Evolutionary conservation across 2,329 filamentous ascomycete genomes (phyloP).

Genomic region (Xylariaceae sp.): DNA sequence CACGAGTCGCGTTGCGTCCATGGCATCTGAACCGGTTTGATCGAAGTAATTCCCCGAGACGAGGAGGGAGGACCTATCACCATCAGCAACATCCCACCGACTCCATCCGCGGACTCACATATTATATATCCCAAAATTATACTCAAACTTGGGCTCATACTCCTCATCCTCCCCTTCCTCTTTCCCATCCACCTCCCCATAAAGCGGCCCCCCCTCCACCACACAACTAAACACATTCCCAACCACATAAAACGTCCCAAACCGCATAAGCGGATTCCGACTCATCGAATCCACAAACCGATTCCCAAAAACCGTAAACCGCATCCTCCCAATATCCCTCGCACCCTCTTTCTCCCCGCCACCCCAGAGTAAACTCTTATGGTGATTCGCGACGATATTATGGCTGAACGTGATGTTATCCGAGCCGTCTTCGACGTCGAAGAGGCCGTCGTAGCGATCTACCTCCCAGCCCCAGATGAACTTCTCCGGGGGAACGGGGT

Average conservation of each 20-base stretch:
- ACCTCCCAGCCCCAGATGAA: constrained; percentile 21
- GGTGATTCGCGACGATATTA: constrained; percentile 22
- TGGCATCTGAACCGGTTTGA: constrained; percentile 15
- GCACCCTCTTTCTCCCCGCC: constrained; percentile 22
- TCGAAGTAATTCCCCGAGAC: constrained; percentile 22
- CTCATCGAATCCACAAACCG: constrained; percentile 19
- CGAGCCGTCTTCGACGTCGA: constrained; percentile 23
- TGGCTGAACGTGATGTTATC: constrained; percentile 23
- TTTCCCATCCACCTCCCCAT: background rate
- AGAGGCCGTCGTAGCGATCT: constrained; percentile 21
- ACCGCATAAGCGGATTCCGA: constrained; percentile 22
- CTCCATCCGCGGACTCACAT: constrained; percentile 9
- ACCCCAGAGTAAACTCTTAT: constrained; percentile 23
- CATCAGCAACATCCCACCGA: background rate
- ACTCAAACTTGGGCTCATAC: constrained; percentile 20
- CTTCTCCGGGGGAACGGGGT: constrained; percentile 16
- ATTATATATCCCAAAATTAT: constrained; percentile 23
- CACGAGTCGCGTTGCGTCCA: constrained; percentile 18
- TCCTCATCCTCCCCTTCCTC: background rate
- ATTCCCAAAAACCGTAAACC: constrained; percentile 22
- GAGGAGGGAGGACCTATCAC: constrained; percentile 18
- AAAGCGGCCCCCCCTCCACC: constrained; percentile 11
- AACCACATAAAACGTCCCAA: constrained; percentile 21
- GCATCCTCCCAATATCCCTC: constrained; percentile 21
- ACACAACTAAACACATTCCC: constrained; percentile 22